Base-by-base conservation (phyloP, 164 flowering plant species). In the Houttuynia cordata region DNA sequence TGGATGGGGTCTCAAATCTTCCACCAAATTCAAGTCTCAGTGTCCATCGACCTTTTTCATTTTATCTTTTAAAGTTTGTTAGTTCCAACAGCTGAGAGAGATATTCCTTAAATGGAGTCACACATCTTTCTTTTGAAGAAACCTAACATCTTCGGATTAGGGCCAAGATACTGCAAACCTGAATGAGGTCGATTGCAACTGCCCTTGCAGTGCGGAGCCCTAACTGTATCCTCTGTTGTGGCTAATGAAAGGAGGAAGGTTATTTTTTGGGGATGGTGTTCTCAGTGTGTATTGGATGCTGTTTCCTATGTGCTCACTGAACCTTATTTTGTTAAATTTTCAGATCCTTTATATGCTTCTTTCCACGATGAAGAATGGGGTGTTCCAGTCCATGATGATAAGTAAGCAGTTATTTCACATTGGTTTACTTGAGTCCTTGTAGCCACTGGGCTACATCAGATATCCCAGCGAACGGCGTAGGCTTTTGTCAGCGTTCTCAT, bases 331-430 rank as follows among this genome's bases (percentile, higher is more conserved):
- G 5, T 57, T 62, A 13, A 9, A 18, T 13, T 23, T 57, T 53
- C 68, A 87, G 95, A 85, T 69, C 83, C 78, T 45, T 68, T 73
- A 39, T 85, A 85, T 75, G 80, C 73, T 71, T 76, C 83, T 66
- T 87, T 85, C 57, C 95, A 87, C 59, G 95, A 85, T 60, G 88
- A 83, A 72, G 91, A 87, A 78, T 87, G 95, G 95, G 95, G 95
- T 66, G 77, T 83, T 68, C 87, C 89, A 40, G 82, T 82, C 22
- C 91, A 83, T 53, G 91, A 85, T 69, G 89, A 87, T 73, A 87
- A 72, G 95, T 85, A 76, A 42, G 79, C 70, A 3, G 24, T 25
- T 3, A 45, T 12, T 12, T 45, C 14, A 17, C 17, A 17, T 12
- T 12, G 14, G 15, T 45, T 45, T 12, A 45, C 17, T 45, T 12